Base-by-base conservation (phyloP, 805 yeast species). In the Wickerhamiella sorbophila region DNA sequence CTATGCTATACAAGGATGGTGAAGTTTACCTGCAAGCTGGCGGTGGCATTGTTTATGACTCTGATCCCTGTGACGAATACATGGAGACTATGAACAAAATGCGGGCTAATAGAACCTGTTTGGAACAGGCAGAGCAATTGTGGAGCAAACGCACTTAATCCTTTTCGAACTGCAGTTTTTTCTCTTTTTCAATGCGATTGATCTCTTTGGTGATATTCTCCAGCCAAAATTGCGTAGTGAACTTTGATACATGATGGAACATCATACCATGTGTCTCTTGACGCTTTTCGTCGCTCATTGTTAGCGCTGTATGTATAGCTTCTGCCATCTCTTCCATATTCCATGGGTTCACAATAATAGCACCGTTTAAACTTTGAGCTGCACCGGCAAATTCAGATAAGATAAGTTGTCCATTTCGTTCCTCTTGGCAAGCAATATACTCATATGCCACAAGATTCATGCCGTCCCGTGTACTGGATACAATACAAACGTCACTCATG, bases 371-470 rank as follows among this genome's bases (percentile, higher is more conserved):
- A 1, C 94, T 81, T 63, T 91, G 99, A 1, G 98, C 97, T n/a
- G 98, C 98, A 38, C 99, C 99, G 0, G 98, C 91, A 64, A 91
- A 91, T 63, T 91, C 99, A 33, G 94, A 79, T 48, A 91, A 61
- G 38, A 91, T 82, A 51, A 91, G 68, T 3, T 86, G 76, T 6
- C 99, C 99, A 48, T 85, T 77, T 47, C 76, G 76, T 37, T 78
- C 77, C 48, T 77, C 72, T 62, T 91, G 98, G 57, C 97, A 88
- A 1, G 97, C 96, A 53, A 91, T 85, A 61, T 91, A 91, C 63
- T 91, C 99, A 59, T 85, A 93, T 41, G 88, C 75, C 35, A 93
- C 98, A 55, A 91, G 71, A 59, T 91, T 91, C 99, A 91, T 91
- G 53, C 99, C 99, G 59, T 91, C 99, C 57, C 99, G 74, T 0